These are phyloP conservation scores for Aureobasidium uvarum DNA, from an alignment of 2,329 filamentous ascomycete species.

Conservation along the genomic window DNA sequence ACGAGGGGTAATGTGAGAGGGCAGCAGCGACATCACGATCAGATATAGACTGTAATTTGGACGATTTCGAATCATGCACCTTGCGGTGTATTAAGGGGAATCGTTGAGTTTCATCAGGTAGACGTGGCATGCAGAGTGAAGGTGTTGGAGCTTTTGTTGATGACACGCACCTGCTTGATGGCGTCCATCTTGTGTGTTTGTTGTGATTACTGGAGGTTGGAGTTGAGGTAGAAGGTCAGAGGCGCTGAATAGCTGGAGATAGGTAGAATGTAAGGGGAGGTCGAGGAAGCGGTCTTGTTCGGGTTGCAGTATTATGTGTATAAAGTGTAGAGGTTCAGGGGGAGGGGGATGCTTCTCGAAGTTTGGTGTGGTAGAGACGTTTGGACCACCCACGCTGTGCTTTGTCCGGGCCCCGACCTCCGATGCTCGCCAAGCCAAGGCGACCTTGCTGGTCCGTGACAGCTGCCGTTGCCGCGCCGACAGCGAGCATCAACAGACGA, in stretches of 20 bases:
- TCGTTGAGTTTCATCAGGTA: constrained; percentile 25
- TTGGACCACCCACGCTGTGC: constrained; percentile 14
- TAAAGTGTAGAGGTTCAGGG: constrained; percentile 19
- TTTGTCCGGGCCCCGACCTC: not conserved
- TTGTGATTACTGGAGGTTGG: constrained; percentile 9
- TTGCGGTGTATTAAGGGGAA: constrained; percentile 27
- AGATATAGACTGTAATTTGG: constrained; percentile 26
- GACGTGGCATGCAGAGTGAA: constrained; percentile 11
- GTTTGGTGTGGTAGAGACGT: constrained; percentile 26
- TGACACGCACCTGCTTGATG: constrained; percentile 44
- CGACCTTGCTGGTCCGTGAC: not conserved
- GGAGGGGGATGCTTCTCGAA: constrained; percentile 17
- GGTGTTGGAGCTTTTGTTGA: constrained; percentile 33
- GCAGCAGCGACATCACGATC: constrained; percentile 10
- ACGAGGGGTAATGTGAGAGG: constrained; percentile 18
- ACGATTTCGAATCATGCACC: constrained; percentile 27
- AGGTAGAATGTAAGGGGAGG: not conserved
- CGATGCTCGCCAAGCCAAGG: constrained; percentile 9
- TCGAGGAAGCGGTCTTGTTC: constrained; percentile 5
- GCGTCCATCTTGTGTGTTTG: constrained; percentile 40
- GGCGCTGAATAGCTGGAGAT: not conserved
- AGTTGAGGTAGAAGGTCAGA: not conserved
- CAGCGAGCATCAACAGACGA: constrained; percentile 10
- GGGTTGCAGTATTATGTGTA: constrained; percentile 17
- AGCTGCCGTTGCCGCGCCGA: constrained; percentile 20